phyloP scores from a whole-genome alignment of 768 basidiomycete genomes.

The Mycena vulgaris region DNA sequence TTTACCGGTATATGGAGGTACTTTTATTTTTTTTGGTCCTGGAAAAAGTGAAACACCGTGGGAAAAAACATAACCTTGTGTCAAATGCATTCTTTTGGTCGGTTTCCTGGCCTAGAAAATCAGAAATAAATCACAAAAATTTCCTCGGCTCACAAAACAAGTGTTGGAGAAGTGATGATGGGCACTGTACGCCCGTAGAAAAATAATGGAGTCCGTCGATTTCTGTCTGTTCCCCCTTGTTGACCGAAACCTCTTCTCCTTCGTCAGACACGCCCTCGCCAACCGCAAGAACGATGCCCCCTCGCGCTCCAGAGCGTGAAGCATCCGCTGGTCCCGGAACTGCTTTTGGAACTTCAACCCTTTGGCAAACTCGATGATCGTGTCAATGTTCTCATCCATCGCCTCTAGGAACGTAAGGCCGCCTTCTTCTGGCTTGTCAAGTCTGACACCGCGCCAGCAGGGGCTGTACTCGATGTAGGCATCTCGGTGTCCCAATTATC shows the following conservation, averaged over 20 bases:
- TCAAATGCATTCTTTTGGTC: too few relatives aligned
- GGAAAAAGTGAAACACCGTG: too few relatives aligned
- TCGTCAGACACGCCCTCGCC: conserved; percentile 39
- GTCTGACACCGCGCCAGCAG: neutral
- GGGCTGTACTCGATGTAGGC: neutral
- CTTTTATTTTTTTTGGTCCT: too few relatives aligned
- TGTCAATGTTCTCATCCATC: conserved; percentile 37
- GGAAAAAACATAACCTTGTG: too few relatives aligned
- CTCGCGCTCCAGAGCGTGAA: conserved; percentile 40
- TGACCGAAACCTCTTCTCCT: conserved; percentile 40
- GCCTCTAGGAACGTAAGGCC: conserved; percentile 38
- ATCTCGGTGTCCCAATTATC: too few relatives aligned
- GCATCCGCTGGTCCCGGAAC: conserved; percentile 44
- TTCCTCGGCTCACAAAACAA: too few relatives aligned
- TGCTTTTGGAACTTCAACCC: conserved; percentile 44
- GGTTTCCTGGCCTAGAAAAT: too few relatives aligned
- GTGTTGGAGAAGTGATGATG: too few relatives aligned
- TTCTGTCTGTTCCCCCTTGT: conserved; percentile 30
- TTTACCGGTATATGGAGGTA: too few relatives aligned
- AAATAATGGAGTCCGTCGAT: too few relatives aligned
- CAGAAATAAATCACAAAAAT: too few relatives aligned
- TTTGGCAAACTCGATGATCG: conserved; percentile 38
- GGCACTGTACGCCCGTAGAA: too few relatives aligned
- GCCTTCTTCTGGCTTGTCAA: neutral
- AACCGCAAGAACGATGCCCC: conserved; percentile 41